A percentile compares a stretch with the other conserved stretches of the same genome.
Conservation (phyloP, 1,139 yeast genomes). For the Suhomyces maxii region DNA sequence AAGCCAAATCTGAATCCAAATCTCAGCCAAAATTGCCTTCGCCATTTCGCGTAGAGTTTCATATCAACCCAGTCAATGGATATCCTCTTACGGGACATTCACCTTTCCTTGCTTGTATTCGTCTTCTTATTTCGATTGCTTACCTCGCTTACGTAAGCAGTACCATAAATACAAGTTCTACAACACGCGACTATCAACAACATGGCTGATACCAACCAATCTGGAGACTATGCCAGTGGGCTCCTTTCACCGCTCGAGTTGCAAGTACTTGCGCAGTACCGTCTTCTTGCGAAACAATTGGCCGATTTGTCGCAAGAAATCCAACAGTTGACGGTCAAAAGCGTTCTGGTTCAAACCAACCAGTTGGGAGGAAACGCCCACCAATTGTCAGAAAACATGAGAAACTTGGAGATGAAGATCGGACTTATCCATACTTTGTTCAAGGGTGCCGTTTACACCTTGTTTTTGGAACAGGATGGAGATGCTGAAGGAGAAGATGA, state of each 20-base stretch:
- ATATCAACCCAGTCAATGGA: too few species aligned
- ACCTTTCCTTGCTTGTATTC: too few species aligned
- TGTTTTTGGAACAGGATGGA: constrained; percentile 44
- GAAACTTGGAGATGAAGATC: constrained; percentile 62
- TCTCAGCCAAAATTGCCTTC: too few species aligned
- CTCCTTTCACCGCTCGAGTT: constrained; percentile 39
- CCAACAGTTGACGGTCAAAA: constrained; percentile 25
- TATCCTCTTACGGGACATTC: too few species aligned
- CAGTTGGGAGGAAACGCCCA: constrained; percentile 19
- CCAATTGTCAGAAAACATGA: constrained; percentile 47
- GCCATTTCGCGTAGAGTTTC: too few species aligned
- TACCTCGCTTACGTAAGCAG: background rate
- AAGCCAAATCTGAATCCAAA: too few species aligned
- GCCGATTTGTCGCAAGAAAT: constrained; percentile 35
- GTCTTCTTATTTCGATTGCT: background rate
- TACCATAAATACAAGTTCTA: background rate
- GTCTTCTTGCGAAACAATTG: constrained; percentile 44
- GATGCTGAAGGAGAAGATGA: background rate
- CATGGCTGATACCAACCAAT: constrained; percentile 3
- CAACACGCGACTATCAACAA: background rate
- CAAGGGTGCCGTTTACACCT: constrained; percentile 67
- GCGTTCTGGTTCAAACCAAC: background rate
- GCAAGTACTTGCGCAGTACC: constrained; percentile 48
- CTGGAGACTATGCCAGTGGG: constrained; percentile 30
- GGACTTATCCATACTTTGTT: constrained; percentile 65